These are phyloP conservation scores for Populus hybrid DNA, from an alignment of 441 rosid species.

Conservation along the genomic window DNA sequence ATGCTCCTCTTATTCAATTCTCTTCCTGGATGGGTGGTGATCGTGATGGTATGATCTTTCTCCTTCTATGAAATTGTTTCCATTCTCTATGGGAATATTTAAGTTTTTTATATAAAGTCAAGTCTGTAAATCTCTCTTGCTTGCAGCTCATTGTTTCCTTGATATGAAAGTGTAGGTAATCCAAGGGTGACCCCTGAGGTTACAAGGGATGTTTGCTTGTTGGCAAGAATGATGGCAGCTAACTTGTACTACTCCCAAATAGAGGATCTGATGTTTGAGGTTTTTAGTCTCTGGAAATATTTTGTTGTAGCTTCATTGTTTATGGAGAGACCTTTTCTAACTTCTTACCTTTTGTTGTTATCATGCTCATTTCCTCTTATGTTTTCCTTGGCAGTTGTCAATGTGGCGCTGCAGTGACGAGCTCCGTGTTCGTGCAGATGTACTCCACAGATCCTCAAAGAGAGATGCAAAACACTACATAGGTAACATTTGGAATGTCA, in stretches of 20 bases:
- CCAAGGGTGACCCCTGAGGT: constrained; percentile 83
- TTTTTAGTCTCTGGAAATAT: background rate
- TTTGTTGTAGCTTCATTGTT: background rate
- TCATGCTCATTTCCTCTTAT: background rate
- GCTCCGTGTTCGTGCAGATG: constrained; percentile 67
- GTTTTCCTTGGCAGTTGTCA: constrained; percentile 57
- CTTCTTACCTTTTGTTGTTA: background rate
- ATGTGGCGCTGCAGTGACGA: constrained; percentile 99
- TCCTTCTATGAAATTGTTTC: background rate
- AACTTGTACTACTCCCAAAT: constrained; percentile 68
- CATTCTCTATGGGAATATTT: background rate
- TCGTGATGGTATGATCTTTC: constrained; percentile 63
- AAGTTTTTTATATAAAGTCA: background rate
- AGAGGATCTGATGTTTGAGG: constrained; percentile 84
- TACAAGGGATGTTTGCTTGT: constrained; percentile 70
- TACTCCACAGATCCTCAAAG: constrained; percentile 60
- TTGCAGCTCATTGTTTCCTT: background rate
- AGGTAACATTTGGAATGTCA: constrained; percentile 36
- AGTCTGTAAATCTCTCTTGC: background rate
- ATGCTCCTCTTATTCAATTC: constrained; percentile 84
- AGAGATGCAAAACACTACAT: constrained; percentile 94
- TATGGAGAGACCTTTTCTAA: background rate
- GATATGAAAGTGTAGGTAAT: constrained; percentile 44
- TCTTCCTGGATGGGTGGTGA: constrained; percentile 98
- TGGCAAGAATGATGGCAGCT: constrained; percentile 87